These are phyloP conservation scores for Yamagishiella unicocca DNA, from an alignment of 139 green algal species.

Conservation along the genomic window DNA sequence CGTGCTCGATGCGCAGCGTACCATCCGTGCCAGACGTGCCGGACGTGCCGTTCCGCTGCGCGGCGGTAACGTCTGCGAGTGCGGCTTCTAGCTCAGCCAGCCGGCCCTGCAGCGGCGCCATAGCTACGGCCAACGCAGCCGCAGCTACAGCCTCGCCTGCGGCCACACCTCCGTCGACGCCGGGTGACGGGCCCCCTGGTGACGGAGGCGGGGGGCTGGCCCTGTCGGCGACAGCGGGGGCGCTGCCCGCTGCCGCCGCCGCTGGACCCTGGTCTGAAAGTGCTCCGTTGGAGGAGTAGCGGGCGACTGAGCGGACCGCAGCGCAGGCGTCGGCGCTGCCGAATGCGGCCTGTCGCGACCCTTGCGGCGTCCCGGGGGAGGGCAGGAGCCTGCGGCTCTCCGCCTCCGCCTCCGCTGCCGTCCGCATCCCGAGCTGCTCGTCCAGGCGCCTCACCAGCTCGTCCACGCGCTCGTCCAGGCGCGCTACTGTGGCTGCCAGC, in stretches of 20 bases:
- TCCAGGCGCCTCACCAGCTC: neutral
- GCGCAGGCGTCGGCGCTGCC: too few species aligned
- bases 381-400: neutral
- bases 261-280: too few species aligned
- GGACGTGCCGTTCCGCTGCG: too few species aligned
- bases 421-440: neutral
- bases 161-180: too few species aligned
- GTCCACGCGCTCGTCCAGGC: neutral
- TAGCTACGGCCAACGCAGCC: neutral
- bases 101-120: neutral
- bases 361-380: neutral
- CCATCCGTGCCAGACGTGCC: too few species aligned
- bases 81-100: too few species aligned
- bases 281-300: too few species aligned
- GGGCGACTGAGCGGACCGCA: too few species aligned
- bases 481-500: neutral
- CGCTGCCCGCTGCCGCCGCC: neutral
- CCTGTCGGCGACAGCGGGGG: neutral
- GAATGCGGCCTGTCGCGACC: neutral
- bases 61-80: too few species aligned
- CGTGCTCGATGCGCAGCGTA: neutral
- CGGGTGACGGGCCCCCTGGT: too few species aligned
- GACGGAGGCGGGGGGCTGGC: neutral
- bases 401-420: neutral
- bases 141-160: neutral